Percentiles rank a stretch among this genome's conserved stretches.
Conservation (phyloP, 2,329 filamentous ascomycete species). For the Chrysoporthe deuterocubensis region DNA sequence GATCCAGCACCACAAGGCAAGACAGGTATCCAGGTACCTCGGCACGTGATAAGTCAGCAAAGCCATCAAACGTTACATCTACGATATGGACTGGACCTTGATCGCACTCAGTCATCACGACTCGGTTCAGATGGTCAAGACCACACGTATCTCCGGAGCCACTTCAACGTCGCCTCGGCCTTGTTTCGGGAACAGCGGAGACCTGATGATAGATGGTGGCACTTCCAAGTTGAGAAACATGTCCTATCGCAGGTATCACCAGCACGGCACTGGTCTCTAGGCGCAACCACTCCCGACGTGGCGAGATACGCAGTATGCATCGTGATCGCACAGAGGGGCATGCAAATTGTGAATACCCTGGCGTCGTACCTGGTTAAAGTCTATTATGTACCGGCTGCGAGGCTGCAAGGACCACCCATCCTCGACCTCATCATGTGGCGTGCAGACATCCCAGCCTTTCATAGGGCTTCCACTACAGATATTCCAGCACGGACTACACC, state of each 20-base stretch:
- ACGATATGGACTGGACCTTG: not conserved
- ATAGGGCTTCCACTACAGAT: not conserved
- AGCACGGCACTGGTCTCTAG: not conserved
- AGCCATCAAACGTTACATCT: conserved; percentile 25
- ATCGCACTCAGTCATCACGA: not conserved
- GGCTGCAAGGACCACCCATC: too few relatives aligned
- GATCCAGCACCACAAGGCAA: not conserved
- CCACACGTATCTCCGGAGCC: conserved; percentile 25
- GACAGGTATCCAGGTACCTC: not conserved
- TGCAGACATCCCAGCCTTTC: not conserved
- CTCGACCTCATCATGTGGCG: not conserved
- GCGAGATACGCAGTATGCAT: not conserved
- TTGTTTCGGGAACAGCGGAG: conserved; percentile 3
- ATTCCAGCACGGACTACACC: too few relatives aligned
- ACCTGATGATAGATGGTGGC: not conserved
- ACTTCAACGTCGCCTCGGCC: conserved; percentile 28
- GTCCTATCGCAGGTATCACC: not conserved
- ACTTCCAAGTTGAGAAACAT: not conserved
- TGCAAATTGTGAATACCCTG: not conserved
- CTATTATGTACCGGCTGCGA: not conserved
- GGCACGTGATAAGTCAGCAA: not conserved
- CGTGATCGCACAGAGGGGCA: not conserved
- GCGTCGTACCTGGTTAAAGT: not conserved
- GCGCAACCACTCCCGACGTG: not conserved
- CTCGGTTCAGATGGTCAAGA: not conserved